Conservation (phyloP, 2,329 filamentous ascomycete genomes). For the Orbilia blumenaviensis region DNA sequence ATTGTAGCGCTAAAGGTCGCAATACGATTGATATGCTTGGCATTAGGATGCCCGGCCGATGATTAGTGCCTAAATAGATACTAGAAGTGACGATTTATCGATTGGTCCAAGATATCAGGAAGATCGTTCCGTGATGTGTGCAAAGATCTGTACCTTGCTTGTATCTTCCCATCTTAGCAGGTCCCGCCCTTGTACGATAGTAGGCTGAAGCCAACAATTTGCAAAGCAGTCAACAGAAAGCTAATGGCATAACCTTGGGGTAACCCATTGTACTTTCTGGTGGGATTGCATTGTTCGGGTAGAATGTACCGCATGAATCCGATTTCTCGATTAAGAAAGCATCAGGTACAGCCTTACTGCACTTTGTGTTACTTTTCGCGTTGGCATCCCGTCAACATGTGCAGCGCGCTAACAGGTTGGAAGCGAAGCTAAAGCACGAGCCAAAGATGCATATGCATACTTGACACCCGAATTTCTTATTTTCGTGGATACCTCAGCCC, state of each 20-base stretch:
- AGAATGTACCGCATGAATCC: background rate
- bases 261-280: background rate
- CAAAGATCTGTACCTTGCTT: slow-evolving; percentile 20
- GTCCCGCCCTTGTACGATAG: slow-evolving; percentile 5
- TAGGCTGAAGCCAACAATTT: slow-evolving; percentile 22
- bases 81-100: slow-evolving; percentile 23
- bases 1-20: background rate
- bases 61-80: slow-evolving; percentile 28
- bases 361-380: slow-evolving; percentile 44
- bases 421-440: slow-evolving; percentile 7
- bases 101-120: slow-evolving; percentile 19
- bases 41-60: slow-evolving; percentile 18
- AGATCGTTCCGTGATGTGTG: slow-evolving; percentile 27
- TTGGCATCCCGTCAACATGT: slow-evolving; percentile 11
- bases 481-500: background rate
- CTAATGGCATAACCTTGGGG: slow-evolving; percentile 1
- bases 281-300: slow-evolving; percentile 17
- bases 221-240: slow-evolving; percentile 36
- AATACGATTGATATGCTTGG: slow-evolving; percentile 18
- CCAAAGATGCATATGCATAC: background rate
- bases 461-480: background rate
- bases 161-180: slow-evolving; percentile 27
- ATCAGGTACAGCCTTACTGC: background rate
- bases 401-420: too few relatives aligned
- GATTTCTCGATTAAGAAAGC: background rate